A percentile compares a stretch with the other conserved stretches of the same genome.
Evolutionary conservation across 2,329 filamentous ascomycete genomes (phyloP).

Genomic region (Microsporum canis): DNA sequence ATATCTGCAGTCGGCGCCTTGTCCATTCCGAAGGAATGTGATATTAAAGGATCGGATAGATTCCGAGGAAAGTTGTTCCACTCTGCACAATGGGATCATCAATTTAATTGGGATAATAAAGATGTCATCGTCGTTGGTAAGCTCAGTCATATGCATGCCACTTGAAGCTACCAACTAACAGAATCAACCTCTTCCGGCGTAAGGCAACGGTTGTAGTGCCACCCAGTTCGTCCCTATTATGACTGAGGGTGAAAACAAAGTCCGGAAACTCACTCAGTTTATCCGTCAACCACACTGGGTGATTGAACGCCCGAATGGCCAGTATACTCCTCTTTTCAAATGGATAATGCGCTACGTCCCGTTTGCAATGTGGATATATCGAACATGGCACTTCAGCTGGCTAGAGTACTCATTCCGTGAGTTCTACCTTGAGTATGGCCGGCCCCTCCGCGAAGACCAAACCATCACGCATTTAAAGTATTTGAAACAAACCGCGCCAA

Average conservation of each 20-base stretch:
- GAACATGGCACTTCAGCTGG: constrained; percentile 32
- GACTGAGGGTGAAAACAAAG: constrained; percentile 26
- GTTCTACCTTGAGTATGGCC: constrained; percentile 31
- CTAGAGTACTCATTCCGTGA: constrained; percentile 37
- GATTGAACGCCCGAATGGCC: constrained; percentile 34
- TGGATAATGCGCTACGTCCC: constrained; percentile 38
- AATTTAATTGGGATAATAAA: constrained; percentile 28
- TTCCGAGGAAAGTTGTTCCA: constrained; percentile 32
- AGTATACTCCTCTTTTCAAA: constrained; percentile 33
- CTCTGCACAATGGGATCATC: constrained; percentile 33
- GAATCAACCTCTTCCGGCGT: not conserved
- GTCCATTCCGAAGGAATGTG: constrained; percentile 20
- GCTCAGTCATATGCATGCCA: not conserved
- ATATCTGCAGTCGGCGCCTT: constrained; percentile 25
- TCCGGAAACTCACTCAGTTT: constrained; percentile 37
- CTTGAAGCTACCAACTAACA: not conserved
- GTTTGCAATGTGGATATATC: constrained; percentile 35
- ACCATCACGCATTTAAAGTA: constrained; percentile 34
- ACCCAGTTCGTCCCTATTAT: constrained; percentile 40
- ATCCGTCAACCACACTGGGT: constrained; percentile 43
- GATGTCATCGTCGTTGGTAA: constrained; percentile 30
- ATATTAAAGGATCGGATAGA: constrained; percentile 22
- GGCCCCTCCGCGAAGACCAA: constrained; percentile 26
- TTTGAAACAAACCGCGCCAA: constrained; percentile 34
- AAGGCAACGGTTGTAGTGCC: constrained; percentile 39